Evolutionary conservation across 805 yeast species (phyloP).

Genomic region (Ogataea ganodermae): DNA sequence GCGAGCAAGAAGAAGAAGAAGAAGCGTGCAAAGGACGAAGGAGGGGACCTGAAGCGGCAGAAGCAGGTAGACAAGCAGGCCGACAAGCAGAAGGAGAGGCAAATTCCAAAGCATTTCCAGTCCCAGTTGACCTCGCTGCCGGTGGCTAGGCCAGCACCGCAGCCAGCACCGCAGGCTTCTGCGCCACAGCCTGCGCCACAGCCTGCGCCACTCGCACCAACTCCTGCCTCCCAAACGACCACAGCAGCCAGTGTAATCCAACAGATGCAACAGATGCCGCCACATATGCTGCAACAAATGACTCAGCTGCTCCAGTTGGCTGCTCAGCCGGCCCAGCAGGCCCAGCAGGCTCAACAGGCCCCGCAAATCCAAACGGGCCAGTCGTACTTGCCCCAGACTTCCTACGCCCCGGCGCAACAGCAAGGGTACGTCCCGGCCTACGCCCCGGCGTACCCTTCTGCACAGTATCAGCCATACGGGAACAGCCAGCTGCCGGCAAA

Average conservation of each 20-base stretch:
- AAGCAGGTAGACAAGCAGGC: slow-evolving; percentile 15
- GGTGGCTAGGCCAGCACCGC: slow-evolving; percentile 6
- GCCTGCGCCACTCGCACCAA: too few species aligned
- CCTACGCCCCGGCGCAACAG: too few species aligned
- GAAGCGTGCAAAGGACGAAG: slow-evolving; percentile 35
- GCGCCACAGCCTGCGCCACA: slow-evolving; percentile 2
- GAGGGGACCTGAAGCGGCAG: slow-evolving; percentile 6
- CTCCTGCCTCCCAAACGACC: neutral
- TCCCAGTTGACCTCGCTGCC: slow-evolving; percentile 28
- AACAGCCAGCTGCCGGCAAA: neutral
- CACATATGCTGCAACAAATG: slow-evolving; percentile 24
- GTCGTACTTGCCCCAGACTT: too few species aligned
- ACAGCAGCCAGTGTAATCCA: slow-evolving; percentile 8
- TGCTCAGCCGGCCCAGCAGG: slow-evolving; percentile 16
- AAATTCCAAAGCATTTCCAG: slow-evolving; percentile 23
- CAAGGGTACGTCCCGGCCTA: slow-evolving; percentile 6
- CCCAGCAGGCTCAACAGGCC: neutral
- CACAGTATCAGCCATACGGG: slow-evolving; percentile 3
- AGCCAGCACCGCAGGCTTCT: neutral
- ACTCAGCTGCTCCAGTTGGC: slow-evolving; percentile 28
- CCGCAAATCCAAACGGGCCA: too few species aligned
- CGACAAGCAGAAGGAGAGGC: too few species aligned
- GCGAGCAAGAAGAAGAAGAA: slow-evolving; percentile 62
- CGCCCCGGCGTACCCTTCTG: slow-evolving; percentile 10
- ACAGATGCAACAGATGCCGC: slow-evolving; percentile 15